Percentiles rank a stretch among this genome's conserved stretches.
Conservation (phyloP, 164 flowering plant genomes). For the Magnolia officinalis region DNA sequence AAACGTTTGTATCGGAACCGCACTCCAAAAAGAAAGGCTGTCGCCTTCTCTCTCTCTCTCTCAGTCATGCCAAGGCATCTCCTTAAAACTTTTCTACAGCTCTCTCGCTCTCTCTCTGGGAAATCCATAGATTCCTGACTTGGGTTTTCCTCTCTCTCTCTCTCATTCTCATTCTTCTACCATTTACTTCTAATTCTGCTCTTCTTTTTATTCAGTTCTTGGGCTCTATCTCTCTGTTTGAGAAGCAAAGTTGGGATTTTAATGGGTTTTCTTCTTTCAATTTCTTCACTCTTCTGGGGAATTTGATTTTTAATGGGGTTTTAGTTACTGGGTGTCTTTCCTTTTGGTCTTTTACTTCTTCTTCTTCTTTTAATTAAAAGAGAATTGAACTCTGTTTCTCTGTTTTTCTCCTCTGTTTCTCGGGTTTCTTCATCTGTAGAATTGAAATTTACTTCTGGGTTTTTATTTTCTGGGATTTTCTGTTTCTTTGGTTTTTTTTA, state of each 20-base stretch:
- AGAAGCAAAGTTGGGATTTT: background rate
- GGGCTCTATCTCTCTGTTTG: background rate
- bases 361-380: background rate
- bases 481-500: background rate
- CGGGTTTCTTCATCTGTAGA: background rate
- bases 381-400: background rate
- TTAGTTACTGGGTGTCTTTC: slow-evolving; percentile 6
- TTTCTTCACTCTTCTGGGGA: background rate
- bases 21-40: background rate
- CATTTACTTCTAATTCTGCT: no score
- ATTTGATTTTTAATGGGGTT: background rate
- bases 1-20: no score
- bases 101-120: slow-evolving; percentile 9
- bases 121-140: background rate
- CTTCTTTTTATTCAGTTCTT: no score
- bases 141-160: background rate
- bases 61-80: slow-evolving; percentile 9
- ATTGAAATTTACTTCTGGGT: background rate
- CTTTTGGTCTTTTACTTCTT: background rate
- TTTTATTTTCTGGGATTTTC: background rate
- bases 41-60: slow-evolving; percentile 9
- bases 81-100: slow-evolving; percentile 1
- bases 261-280: background rate
- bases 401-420: background rate
- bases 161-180: background rate